Conservation (phyloP, 1,139 yeast species). For the Candida sp. region DNA sequence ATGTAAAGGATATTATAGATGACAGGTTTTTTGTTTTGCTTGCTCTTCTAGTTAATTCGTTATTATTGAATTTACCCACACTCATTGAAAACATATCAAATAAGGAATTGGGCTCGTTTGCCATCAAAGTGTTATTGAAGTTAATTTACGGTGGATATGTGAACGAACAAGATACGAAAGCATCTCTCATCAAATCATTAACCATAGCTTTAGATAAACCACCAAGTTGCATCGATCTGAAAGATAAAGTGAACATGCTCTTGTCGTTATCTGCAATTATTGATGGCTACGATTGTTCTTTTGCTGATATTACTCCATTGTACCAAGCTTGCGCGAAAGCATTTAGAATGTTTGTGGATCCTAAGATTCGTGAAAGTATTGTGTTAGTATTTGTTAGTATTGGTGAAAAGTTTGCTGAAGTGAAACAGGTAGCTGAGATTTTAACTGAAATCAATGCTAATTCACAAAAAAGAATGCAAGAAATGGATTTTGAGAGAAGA, state of each 20-base stretch:
- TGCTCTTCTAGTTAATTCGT: constrained; percentile 54
- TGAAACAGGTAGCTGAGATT: constrained; percentile 45
- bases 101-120: constrained; percentile 49
- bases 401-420: constrained; percentile 49
- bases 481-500: constrained; percentile 77
- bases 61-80: constrained; percentile 48
- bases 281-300: constrained; percentile 48
- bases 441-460: constrained; percentile 68
- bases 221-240: constrained; percentile 46
- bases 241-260: constrained; percentile 58
- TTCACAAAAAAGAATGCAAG: constrained; percentile 59
- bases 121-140: constrained; percentile 50
- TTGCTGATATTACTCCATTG: constrained; percentile 50
- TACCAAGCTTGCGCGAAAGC: constrained; percentile 57
- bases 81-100: constrained; percentile 42
- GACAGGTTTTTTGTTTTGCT: constrained; percentile 46
- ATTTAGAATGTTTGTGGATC: constrained; percentile 56
- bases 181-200: constrained; percentile 54
- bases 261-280: constrained; percentile 56
- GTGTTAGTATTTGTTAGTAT: constrained; percentile 58
- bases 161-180: constrained; percentile 53
- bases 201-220: constrained; percentile 64
- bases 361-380: constrained; percentile 57
- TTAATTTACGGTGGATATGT: constrained; percentile 62
- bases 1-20: constrained; percentile 33